Evolutionary conservation across 805 yeast species (phyloP).

Genomic region (Candida michaelii): DNA sequence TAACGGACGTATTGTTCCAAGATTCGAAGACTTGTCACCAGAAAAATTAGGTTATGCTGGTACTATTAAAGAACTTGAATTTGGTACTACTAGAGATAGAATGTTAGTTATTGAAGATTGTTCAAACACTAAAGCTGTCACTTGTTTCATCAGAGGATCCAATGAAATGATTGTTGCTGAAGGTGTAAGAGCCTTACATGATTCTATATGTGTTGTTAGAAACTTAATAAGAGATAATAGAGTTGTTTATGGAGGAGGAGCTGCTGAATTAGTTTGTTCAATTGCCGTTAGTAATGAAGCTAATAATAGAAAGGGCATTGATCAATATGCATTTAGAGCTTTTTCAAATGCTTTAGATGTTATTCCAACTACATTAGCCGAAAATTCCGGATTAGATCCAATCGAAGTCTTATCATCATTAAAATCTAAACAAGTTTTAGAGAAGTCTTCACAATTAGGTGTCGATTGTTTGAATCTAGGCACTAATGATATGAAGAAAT

Average conservation of each 20-base stretch:
- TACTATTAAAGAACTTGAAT: conserved; percentile 78
- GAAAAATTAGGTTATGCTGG: conserved; percentile 90
- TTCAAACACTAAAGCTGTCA: conserved; percentile 82
- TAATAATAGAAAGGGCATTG: conserved; percentile 90
- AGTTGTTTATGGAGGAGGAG: conserved; percentile 99
- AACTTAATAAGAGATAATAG: conserved; percentile 88
- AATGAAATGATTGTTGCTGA: conserved; percentile 98
- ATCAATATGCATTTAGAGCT: conserved; percentile 96
- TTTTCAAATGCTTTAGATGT: conserved; percentile 88
- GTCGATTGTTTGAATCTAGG: conserved; percentile 92
- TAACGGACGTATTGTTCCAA: conserved; percentile 93
- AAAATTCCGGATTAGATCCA: conserved; percentile 93
- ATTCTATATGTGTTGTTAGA: conserved; percentile 95
- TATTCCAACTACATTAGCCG: conserved; percentile 93
- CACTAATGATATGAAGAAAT: conserved; percentile 87
- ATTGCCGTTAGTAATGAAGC: conserved; percentile 89
- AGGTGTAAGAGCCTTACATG: conserved; percentile 94
- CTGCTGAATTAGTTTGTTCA: conserved; percentile 94
- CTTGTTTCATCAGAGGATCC: conserved; percentile 92
- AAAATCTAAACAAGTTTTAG: conserved; percentile 81
- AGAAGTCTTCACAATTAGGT: conserved; percentile 70
- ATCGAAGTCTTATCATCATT: conserved; percentile 84
- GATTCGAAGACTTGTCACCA: conserved; percentile 85
- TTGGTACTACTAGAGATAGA: conserved; percentile 95
- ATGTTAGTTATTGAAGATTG: conserved; percentile 94